Base-by-base conservation (phyloP, 257 asterid species). In the Sherardia arvensis region DNA sequence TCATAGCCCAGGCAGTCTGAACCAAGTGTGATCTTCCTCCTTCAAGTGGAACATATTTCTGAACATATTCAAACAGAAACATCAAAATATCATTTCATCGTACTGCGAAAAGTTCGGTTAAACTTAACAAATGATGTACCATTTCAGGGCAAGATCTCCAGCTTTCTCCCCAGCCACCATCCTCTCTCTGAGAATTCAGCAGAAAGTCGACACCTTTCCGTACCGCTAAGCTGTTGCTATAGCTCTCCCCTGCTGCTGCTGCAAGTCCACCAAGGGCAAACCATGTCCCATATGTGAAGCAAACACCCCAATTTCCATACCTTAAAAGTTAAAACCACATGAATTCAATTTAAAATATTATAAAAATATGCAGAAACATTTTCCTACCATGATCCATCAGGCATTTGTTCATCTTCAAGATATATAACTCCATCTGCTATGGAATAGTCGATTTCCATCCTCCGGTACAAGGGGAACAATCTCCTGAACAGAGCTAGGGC, bases 101-200 rank as follows among this genome's bases (percentile, higher is more conserved):
- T 43, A 43, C 7, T 43, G 51, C 5, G 17, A 40, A 43, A 43
- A 6, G 51, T 43, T 17, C 7, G 1, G 8, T 14, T 14, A 43
- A 1, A 4, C 1, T 34, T 12, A 14, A 40, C 30, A 20, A 7
- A 4, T n/a, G n/a, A n/a, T n/a, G 62, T 30, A 90, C 97, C 96
- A 83, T 87, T 18, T 78, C 79, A 0, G 97, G 95, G 68, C 97
- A 85, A 12, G 96, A 91, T 28, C 79, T 86, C 59, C 82, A 91
- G 83, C 97, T 91, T 69, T 91, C 96, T 15, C 97, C 96, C 97
- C 97, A 85, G 4, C 97, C 97, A 32, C 97, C 97, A 69, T 90
- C 84, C 12, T 57, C 78, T 25, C 80, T 83, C 38, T 90, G 96
- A 54, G 86, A 68, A 28, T 68, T 76, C 1, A 87, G 74, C 40